Evolutionary conservation across 305 asterid genomes (phyloP).

Genomic region (Fraxinus sp.): DNA sequence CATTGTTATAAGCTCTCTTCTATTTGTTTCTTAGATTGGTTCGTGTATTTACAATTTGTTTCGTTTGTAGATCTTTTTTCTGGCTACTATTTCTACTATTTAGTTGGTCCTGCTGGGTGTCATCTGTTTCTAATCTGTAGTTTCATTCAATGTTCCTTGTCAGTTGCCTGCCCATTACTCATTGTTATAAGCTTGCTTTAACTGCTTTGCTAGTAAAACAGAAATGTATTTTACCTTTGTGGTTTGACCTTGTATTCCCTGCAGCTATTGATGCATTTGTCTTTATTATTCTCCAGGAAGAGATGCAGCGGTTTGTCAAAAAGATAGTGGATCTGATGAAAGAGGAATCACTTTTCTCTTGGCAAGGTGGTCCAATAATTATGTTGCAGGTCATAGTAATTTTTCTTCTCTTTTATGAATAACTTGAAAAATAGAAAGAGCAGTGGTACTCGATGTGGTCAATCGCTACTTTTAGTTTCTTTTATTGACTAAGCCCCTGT

Average conservation of each 20-base stretch:
- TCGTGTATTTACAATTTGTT: background rate
- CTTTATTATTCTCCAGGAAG: constrained; percentile 53
- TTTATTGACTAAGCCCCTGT: background rate
- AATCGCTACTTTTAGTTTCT: constrained; percentile 3
- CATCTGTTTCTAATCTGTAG: background rate
- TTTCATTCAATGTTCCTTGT: background rate
- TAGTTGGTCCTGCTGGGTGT: background rate
- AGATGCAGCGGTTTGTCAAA: constrained; percentile 87
- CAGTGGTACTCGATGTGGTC: constrained; percentile 11
- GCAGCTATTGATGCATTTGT: constrained; percentile 3
- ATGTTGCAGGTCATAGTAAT: constrained; percentile 64
- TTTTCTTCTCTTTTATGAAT: constrained; percentile 23
- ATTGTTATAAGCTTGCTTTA: background rate
- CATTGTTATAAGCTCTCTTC: background rate
- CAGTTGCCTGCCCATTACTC: background rate
- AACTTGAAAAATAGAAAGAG: constrained; percentile 1
- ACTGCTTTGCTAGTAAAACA: background rate
- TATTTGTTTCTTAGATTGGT: background rate
- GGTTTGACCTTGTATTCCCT: constrained; percentile 7
- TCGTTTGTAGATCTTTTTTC: background rate
- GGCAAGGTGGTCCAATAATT: constrained; percentile 98
- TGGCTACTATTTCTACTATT: background rate
- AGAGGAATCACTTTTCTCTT: constrained; percentile 68
- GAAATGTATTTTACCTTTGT: constrained; percentile 3
- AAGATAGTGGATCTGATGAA: constrained; percentile 83